phyloP scores from a whole-genome alignment of 2,329 filamentous ascomycete genomes.

The Aspergillus ustus region DNA sequence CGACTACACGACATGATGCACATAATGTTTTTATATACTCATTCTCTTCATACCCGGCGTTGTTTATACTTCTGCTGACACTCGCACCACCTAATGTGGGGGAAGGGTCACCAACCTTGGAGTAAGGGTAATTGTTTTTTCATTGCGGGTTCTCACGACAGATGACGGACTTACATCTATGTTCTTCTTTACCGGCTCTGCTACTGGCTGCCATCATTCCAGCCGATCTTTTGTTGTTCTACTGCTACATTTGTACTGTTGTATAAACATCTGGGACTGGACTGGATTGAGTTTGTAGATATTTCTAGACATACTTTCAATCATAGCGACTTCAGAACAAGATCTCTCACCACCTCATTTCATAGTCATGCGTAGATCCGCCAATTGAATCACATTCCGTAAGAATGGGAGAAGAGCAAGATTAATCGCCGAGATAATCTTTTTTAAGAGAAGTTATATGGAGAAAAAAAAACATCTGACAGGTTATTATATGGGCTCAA shows the following conservation, averaged over 20 bases:
- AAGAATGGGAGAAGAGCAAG: too few relatives aligned
- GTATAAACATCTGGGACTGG: conserved; percentile 17
- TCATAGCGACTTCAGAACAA: neutral
- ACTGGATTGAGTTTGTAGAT: conserved; percentile 5
- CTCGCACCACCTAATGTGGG: conserved; percentile 8
- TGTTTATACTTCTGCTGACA: conserved; percentile 17
- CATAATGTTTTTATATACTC: conserved; percentile 29
- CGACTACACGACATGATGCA: conserved; percentile 39
- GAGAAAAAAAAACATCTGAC: neutral
- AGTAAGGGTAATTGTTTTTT: conserved; percentile 17
- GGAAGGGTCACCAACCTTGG: conserved; percentile 13
- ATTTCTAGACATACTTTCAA: conserved; percentile 16
- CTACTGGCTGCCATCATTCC: conserved; percentile 1
- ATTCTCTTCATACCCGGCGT: conserved; percentile 18
- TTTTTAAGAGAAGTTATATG: too few relatives aligned
- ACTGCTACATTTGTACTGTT: conserved; percentile 20
- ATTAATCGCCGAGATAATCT: too few relatives aligned
- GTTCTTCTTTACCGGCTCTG: conserved; percentile 12
- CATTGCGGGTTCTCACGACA: conserved; percentile 25
- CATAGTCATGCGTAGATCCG: too few relatives aligned
- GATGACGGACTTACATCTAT: conserved; percentile 22
- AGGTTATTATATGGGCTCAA: neutral
- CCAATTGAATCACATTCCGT: too few relatives aligned
- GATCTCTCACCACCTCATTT: too few relatives aligned
- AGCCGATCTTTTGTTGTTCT: conserved; percentile 7